Percentiles rank a stretch among this genome's conserved stretches.
phyloP scores from a whole-genome alignment of 495 filamentous ascomycete species.

The Clavariopsis aquatica region DNA sequence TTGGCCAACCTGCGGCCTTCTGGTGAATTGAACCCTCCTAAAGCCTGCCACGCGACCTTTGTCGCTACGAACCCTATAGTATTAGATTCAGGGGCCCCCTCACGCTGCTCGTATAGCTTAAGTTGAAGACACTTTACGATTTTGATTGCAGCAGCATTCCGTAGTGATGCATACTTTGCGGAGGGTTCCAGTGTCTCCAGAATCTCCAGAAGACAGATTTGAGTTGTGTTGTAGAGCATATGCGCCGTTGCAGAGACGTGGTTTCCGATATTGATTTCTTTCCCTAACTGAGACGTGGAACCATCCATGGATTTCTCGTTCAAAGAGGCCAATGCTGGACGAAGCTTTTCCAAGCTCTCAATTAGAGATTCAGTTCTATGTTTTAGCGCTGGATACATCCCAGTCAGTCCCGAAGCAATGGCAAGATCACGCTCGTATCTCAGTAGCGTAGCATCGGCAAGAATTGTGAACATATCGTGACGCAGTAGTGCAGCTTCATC shows the following conservation, averaged over 20 bases:
- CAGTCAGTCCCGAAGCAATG: neutral
- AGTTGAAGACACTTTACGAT: conserved; percentile 9
- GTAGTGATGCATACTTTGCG: neutral
- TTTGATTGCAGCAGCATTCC: conserved; percentile 11
- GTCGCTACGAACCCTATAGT: conserved; percentile 15
- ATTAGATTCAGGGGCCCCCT: conserved; percentile 6
- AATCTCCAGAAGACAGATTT: conserved; percentile 2
- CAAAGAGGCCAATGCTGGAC: neutral
- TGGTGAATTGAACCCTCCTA: conserved; percentile 16
- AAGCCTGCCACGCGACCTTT: conserved; percentile 15
- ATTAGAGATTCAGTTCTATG: neutral
- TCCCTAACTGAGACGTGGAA: neutral
- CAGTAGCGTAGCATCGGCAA: conserved; percentile 19
- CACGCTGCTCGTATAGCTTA: neutral
- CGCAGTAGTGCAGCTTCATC: conserved; percentile 2
- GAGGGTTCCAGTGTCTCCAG: conserved; percentile 11
- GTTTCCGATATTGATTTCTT: conserved; percentile 7
- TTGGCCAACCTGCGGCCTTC: conserved; percentile 16
- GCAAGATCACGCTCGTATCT: neutral
- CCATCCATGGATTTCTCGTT: neutral
- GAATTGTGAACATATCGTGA: conserved; percentile 11
- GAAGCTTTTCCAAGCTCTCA: neutral
- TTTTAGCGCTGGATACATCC: neutral
- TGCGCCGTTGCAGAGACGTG: conserved; percentile 7
- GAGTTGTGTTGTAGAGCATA: conserved; percentile 16